Evolutionary conservation across 495 filamentous ascomycete genomes (phyloP).

Genomic region (Penicillium tannophilum): DNA sequence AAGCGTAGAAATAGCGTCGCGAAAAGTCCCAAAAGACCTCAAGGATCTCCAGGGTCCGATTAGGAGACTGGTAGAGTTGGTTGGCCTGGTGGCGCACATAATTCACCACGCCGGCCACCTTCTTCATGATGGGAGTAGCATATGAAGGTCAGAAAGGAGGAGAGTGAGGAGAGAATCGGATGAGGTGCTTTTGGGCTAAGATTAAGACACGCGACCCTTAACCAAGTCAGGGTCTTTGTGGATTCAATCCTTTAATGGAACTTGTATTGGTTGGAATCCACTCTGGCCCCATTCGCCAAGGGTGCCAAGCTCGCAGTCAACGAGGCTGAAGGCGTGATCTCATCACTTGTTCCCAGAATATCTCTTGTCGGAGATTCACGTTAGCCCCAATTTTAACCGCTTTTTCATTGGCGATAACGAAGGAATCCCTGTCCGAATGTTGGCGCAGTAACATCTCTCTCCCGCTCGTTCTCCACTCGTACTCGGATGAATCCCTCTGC

Average conservation of each 20-base stretch:
- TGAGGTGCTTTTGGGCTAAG: not conserved
- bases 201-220: slow-evolving; percentile 9
- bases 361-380: not conserved
- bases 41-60: slow-evolving; percentile 18
- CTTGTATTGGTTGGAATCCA: not conserved
- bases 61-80: slow-evolving; percentile 24
- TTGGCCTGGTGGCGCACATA: slow-evolving; percentile 13
- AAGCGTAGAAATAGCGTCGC: slow-evolving; percentile 41
- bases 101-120: slow-evolving; percentile 19
- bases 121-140: slow-evolving; percentile 15
- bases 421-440: not conserved
- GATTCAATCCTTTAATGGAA: not conserved
- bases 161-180: slow-evolving; percentile 1
- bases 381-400: not conserved
- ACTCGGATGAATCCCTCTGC: not conserved
- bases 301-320: not conserved
- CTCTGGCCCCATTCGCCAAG: slow-evolving; percentile 2
- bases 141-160: slow-evolving; percentile 9
- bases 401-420: not conserved
- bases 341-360: not conserved
- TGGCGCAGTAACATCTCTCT: not conserved
- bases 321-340: not conserved
- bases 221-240: slow-evolving; percentile 4
- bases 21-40: slow-evolving; percentile 36
- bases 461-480: slow-evolving; percentile 2